Percentiles rank a stretch among this genome's conserved stretches.
Conservation (phyloP, 768 basidiomycete genomes). For the Pleurotus giganteus region DNA sequence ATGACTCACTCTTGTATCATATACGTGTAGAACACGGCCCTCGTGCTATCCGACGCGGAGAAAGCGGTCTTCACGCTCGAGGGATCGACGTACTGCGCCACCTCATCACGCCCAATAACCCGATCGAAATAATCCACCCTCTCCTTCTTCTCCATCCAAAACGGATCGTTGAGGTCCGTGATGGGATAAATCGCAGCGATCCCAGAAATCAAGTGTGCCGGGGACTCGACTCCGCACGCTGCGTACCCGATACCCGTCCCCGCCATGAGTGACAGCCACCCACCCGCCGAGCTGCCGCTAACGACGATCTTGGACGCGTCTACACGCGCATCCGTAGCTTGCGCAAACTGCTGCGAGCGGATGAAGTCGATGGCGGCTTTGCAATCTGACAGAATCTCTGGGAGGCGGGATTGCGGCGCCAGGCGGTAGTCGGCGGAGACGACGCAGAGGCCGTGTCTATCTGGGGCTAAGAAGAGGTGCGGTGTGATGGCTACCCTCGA, state of each 20-base stretch:
- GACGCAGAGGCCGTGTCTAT: conserved; percentile 28
- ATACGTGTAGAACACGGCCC: conserved; percentile 34
- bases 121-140: conserved; percentile 33
- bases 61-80: conserved; percentile 20
- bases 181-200: conserved; percentile 37
- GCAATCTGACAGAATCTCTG: conserved; percentile 32
- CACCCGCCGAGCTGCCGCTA: conserved; percentile 38
- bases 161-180: conserved; percentile 32
- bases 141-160: conserved; percentile 33
- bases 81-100: conserved; percentile 30
- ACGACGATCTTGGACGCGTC: conserved; percentile 28
- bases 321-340: conserved; percentile 25
- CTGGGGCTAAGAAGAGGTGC: conserved; percentile 31
- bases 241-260: conserved; percentile 35
- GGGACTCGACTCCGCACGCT: conserved; percentile 28
- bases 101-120: conserved; percentile 26
- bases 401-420: conserved; percentile 34
- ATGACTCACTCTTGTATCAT: conserved; percentile 38
- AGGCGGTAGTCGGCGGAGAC: conserved; percentile 35
- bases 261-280: conserved; percentile 32
- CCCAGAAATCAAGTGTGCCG: conserved; percentile 23
- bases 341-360: conserved; percentile 22
- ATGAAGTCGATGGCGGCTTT: conserved; percentile 32
- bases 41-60: conserved; percentile 21
- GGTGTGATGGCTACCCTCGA: conserved; percentile 28